Conservation (phyloP, 164 flowering plant genomes). For the Stephania yunnanensis region DNA sequence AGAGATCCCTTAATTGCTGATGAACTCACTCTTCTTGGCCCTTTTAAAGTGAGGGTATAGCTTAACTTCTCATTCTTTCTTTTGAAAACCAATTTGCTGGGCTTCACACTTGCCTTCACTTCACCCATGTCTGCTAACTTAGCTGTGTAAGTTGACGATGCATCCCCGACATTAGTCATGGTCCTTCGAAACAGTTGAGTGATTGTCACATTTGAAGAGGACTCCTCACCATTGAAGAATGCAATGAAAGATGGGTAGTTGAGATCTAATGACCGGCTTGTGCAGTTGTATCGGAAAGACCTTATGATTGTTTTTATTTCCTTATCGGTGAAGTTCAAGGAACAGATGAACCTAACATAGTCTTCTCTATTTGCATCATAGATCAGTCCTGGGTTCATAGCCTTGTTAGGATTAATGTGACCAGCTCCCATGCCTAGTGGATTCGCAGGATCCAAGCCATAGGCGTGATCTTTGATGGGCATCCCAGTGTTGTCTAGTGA, state of each 20-base stretch:
- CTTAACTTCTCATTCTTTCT: conserved; percentile 9
- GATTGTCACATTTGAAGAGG: conserved; percentile 6
- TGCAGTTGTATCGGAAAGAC: conserved; percentile 19
- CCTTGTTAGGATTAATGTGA: conserved; percentile 49
- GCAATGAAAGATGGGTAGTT: conserved; percentile 59
- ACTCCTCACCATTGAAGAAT: conserved; percentile 19
- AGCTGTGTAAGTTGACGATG: conserved; percentile 1
- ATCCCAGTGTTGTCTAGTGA: conserved; percentile 25
- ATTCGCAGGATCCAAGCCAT: conserved; percentile 22
- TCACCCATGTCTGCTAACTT: not conserved
- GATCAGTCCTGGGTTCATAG: conserved; percentile 52
- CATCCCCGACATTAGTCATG: conserved; percentile 28
- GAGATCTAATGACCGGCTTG: conserved; percentile 33
- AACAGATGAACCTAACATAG: conserved; percentile 41
- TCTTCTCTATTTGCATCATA: conserved; percentile 33
- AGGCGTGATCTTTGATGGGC: conserved; percentile 23
- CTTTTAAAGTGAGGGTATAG: not conserved
- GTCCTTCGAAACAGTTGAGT: conserved; percentile 31
- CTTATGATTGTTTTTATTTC: conserved; percentile 34
- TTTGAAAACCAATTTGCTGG: no score
- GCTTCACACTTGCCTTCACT: no score
- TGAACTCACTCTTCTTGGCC: not conserved
- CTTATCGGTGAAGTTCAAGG: conserved; percentile 30
- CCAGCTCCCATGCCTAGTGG: conserved; percentile 57
- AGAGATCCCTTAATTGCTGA: not conserved